phyloP scores from a whole-genome alignment of 441 rosid genomes.

The Erodium trifolium region DNA sequence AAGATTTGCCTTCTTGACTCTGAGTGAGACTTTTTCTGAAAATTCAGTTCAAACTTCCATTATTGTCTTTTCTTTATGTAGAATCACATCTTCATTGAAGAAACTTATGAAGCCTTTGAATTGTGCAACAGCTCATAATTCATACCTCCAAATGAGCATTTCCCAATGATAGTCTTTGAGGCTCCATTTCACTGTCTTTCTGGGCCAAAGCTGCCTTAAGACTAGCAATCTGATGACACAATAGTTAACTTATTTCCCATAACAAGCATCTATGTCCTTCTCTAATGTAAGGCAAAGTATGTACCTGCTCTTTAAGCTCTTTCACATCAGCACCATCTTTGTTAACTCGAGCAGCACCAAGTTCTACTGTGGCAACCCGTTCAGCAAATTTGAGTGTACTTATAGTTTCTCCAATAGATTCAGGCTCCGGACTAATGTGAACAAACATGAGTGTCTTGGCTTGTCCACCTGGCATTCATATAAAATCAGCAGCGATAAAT shows the following conservation, averaged over 20 bases:
- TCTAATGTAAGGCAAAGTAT: background rate
- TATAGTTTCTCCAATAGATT: slow-evolving; percentile 70
- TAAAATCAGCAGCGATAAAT: background rate
- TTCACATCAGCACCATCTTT: slow-evolving; percentile 75
- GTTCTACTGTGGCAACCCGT: slow-evolving; percentile 89
- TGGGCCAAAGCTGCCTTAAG: slow-evolving; percentile 50
- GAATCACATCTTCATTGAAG: background rate
- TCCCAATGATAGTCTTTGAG: slow-evolving; percentile 26
- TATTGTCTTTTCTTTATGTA: background rate
- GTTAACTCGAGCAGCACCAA: slow-evolving; percentile 78
- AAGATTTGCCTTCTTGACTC: slow-evolving; percentile 40
- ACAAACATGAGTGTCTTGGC: slow-evolving; percentile 98
- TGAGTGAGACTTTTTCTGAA: slow-evolving; percentile 31
- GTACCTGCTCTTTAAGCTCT: slow-evolving; percentile 83
- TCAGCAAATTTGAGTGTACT: slow-evolving; percentile 92
- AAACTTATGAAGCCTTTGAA: background rate
- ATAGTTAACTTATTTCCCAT: slow-evolving; percentile 1
- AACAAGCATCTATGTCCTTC: background rate
- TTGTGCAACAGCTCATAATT: background rate
- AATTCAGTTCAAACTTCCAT: slow-evolving; percentile 24
- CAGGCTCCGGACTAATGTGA: slow-evolving; percentile 83
- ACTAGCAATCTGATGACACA: slow-evolving; percentile 38
- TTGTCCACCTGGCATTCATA: slow-evolving; percentile 45
- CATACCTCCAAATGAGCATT: slow-evolving; percentile 43
- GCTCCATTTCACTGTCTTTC: slow-evolving; percentile 40